These are phyloP conservation scores for Penicillium verrucosum DNA, from an alignment of 2,329 filamentous ascomycete genomes.

Conservation along the genomic window DNA sequence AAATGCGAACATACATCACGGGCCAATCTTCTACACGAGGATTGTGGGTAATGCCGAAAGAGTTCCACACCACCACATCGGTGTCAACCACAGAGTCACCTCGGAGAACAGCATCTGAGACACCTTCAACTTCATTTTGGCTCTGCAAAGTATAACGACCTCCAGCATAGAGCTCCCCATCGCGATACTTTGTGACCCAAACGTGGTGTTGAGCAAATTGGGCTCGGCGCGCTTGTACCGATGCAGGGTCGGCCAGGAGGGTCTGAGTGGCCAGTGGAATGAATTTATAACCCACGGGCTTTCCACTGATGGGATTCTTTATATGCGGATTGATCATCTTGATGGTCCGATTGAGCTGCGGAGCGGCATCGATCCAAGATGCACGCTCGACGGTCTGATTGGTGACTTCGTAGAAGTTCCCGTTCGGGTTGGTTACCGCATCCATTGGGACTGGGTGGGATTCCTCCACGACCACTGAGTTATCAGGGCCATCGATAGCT, in stretches of 20 bases:
- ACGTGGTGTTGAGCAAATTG: slow-evolving; percentile 56
- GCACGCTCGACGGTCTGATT: slow-evolving; percentile 48
- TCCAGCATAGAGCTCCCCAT: slow-evolving; percentile 53
- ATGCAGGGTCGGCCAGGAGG: slow-evolving; percentile 53
- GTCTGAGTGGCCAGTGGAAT: slow-evolving; percentile 55
- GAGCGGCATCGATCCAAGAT: slow-evolving; percentile 47
- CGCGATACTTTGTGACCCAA: slow-evolving; percentile 53
- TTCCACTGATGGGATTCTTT: slow-evolving; percentile 53
- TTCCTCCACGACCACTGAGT: slow-evolving; percentile 55
- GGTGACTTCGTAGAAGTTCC: slow-evolving; percentile 49
- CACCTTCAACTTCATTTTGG: slow-evolving; percentile 38
- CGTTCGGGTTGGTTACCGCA: slow-evolving; percentile 51
- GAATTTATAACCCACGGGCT: slow-evolving; percentile 56
- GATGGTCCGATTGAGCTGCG: slow-evolving; percentile 49
- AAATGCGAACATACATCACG: slow-evolving; percentile 35
- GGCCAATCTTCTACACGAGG: slow-evolving; percentile 46
- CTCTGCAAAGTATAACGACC: slow-evolving; percentile 56
- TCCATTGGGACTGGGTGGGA: slow-evolving; percentile 58
- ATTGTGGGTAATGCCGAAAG: slow-evolving; percentile 46
- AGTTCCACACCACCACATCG: slow-evolving; percentile 46
- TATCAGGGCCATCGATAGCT: slow-evolving; percentile 55
- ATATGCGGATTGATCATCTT: slow-evolving; percentile 56
- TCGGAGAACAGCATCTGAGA: slow-evolving; percentile 34
- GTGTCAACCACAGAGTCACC: slow-evolving; percentile 37
- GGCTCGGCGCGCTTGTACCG: slow-evolving; percentile 51